Evolutionary conservation across 164 flowering plant genomes (phyloP).

Genomic region (Vitis rupestris): DNA sequence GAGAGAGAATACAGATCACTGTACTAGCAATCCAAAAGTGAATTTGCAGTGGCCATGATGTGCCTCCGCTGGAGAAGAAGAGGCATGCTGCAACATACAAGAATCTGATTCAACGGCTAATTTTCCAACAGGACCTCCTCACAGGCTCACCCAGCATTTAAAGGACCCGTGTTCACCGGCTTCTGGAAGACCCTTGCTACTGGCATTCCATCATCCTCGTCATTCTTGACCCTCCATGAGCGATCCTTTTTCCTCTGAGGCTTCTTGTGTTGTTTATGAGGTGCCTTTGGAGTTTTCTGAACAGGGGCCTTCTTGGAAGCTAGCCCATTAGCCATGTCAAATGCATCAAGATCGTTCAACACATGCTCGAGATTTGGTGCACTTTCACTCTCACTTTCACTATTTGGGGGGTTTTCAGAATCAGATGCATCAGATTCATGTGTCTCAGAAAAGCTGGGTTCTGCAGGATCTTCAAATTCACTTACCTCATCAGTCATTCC

Average conservation of each 20-base stretch:
- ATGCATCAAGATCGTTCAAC: slow-evolving; percentile 65
- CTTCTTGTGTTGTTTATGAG: slow-evolving; percentile 81
- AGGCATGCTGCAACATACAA: too few species aligned
- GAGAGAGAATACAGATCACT: too few species aligned
- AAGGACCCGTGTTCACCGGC: slow-evolving; percentile 52
- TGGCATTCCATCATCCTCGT: slow-evolving; percentile 81
- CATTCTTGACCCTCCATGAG: slow-evolving; percentile 75
- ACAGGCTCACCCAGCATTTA: slow-evolving; percentile 9
- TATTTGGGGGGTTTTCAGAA: slow-evolving; percentile 17
- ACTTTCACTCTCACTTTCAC: slow-evolving; percentile 17
- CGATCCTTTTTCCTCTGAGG: slow-evolving; percentile 85
- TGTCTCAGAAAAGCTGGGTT: slow-evolving; percentile 6
- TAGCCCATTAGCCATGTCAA: slow-evolving; percentile 65
- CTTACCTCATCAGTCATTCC: slow-evolving; percentile 34
- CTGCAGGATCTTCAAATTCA: slow-evolving; percentile 17
- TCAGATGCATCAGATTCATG: slow-evolving; percentile 41
- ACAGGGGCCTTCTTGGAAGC: slow-evolving; percentile 29
- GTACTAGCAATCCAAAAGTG: too few species aligned
- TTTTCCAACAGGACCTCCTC: too few species aligned
- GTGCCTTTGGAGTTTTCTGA: slow-evolving; percentile 35
- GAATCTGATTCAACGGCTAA: too few species aligned
- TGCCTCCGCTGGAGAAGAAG: too few species aligned
- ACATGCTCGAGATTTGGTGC: slow-evolving; percentile 39
- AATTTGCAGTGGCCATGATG: too few species aligned
- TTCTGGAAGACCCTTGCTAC: slow-evolving; percentile 66